Base-by-base conservation (phyloP, 208 protist genomes). In the Acanthamoeba lenticulata region DNA sequence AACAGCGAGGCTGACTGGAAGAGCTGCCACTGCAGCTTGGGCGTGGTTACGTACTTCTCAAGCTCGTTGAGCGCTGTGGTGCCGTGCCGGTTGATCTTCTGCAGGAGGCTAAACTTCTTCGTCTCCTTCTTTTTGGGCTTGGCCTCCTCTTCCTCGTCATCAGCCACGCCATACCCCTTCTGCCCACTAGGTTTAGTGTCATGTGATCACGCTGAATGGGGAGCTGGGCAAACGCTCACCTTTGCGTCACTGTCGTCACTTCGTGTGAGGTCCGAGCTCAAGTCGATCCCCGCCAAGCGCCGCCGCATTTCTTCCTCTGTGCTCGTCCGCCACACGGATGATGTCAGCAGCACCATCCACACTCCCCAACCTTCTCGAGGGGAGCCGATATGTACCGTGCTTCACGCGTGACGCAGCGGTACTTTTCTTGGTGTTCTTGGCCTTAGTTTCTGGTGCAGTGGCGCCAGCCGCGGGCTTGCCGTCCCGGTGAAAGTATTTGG, bases 401-500 rank as follows among this genome's bases (percentile, higher is more conserved):
- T n/a, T n/a, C n/a, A n/a, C 24, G 57, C 19, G 24, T n/a, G 65
- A 74, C 34, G 34, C 34, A 74, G 9, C 5, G 9, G 34, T 74
- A 38, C 34, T 19, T 5, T 32, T 74, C 65, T 38, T 74, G 65
- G 65, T 74, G 32, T 79, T 24, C 69, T 79, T 79, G 34, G 17
- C 40, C 27, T 79, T 45, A 15, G 24, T 62, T 62, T 81, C 69
- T 81, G 69, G 19, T 29, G 69, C 69, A 44, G 69, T 29, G n/a
- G 69, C 36, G 29, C 24, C 15, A 44, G 69, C 15, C 17, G 69
- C 13, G 69, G 17, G 17, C 69, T 21, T 24, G 7, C 27, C 36
- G 79, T n/a, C 36, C 27, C 45, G 27, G 24, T 89, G 47, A 55
- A 89, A 89, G 79, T 89, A 60, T 32, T 89, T 45, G 45, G 42